Percentiles rank a stretch among this genome's conserved stretches.
phyloP scores from a whole-genome alignment of 768 basidiomycete genomes.

The Lactarius sanguifluus region DNA sequence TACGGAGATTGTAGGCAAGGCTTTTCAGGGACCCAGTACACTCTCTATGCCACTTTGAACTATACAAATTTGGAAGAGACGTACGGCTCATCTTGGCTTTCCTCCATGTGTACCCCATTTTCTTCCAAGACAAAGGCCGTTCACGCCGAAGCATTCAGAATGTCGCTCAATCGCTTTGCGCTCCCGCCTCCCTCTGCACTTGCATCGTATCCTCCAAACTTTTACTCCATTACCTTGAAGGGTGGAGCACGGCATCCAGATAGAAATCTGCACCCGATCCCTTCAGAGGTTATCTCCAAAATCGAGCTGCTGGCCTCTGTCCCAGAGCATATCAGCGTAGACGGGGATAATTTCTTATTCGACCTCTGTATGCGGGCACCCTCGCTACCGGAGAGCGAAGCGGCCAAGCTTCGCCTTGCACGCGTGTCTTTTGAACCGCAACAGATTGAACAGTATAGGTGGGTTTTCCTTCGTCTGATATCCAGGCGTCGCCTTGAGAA shows the following conservation, averaged over 20 bases:
- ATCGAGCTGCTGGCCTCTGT: constrained; percentile 65
- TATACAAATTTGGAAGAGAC: constrained; percentile 48
- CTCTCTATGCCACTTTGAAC: constrained; percentile 64
- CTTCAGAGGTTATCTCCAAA: constrained; percentile 54
- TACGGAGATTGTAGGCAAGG: constrained; percentile 48
- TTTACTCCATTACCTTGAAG: constrained; percentile 36
- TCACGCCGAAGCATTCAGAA: constrained; percentile 41
- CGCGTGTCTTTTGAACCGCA: constrained; percentile 56
- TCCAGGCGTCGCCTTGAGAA: background rate
- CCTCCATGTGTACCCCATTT: constrained; percentile 57
- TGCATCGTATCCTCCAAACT: constrained; percentile 39
- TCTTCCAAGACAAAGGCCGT: constrained; percentile 45
- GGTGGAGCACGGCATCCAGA: constrained; percentile 19
- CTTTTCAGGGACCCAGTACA: constrained; percentile 58
- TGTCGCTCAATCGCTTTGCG: constrained; percentile 56
- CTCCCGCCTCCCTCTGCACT: constrained; percentile 38
- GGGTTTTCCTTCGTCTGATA: constrained; percentile 30
- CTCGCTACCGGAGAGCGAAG: constrained; percentile 47
- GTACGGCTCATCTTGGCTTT: constrained; percentile 44
- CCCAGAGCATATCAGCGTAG: constrained; percentile 52
- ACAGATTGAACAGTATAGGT: constrained; percentile 72
- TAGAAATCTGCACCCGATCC: constrained; percentile 41
- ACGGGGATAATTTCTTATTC: constrained; percentile 52
- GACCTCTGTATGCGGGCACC: constrained; percentile 60
- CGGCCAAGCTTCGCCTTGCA: constrained; percentile 55